Base-by-base conservation (phyloP, 768 basidiomycete genomes). In the Boletales sp. region DNA sequence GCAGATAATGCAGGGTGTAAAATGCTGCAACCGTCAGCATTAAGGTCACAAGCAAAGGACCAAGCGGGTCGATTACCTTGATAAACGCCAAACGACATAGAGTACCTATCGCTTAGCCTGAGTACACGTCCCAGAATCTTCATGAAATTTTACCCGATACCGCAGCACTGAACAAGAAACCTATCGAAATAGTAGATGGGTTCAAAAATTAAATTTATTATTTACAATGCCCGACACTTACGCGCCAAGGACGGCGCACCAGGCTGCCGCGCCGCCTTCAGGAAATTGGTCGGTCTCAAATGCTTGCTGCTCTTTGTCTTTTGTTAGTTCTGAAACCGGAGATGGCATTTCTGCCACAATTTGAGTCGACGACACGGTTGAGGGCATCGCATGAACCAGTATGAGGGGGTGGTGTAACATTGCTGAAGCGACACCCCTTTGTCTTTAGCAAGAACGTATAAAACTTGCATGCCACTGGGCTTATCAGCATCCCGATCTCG, bases 11-110 rank as follows among this genome's bases (percentile, higher is more conserved):
- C 5, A 65, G 53, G 15, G 67, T 67, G 41, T 73, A 77, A 53
- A 63, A 75, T 57, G 71, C 75, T 75, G 48, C 4, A 31, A 10
- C 14, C 11, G 17, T 49, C 35, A 50, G 19, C 21, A 40, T 35
- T 35, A 19, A 2, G 27, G 21, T 34, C 19, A 30, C 19, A 2
- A 6, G 8, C 3, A 5, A n/a, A 40, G 12, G 40, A 5, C 18
- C 5, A 43, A 5, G 5, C 15, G 15, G 4, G 8, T 14, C n/a
- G 18, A 34, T 6, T 30, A 66, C 72, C 70, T 66, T 76, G 70
- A 48, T 73, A 76, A 29, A 74, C 72, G 11, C 74, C 74, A 50
- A 68, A 76, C 3, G 69, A 63, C 18, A 63, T 19, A 8, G 58
- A 54, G 37, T 72, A 70, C 2, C 74, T 72, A 47, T n/a, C 30